A percentile compares a stretch with the other conserved stretches of the same genome.
Conservation (phyloP, 176 grass and related monocot species). For the Paspalum notatum region DNA sequence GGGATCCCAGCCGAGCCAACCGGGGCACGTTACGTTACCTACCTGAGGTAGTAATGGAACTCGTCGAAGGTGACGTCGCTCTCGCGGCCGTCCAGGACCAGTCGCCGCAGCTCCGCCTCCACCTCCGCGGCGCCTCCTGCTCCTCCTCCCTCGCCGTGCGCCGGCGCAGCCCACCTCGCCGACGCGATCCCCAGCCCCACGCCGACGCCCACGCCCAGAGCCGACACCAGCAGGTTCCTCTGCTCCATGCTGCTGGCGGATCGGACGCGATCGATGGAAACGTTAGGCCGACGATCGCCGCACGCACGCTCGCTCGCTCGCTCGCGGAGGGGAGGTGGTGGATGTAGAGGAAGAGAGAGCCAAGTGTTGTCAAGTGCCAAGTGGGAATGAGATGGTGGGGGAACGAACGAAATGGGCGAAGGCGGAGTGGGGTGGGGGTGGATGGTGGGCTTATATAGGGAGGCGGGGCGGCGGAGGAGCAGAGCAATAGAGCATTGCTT, state of each 20-base stretch:
- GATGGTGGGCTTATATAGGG: constrained; percentile 47
- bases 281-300: not conserved
- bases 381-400: not conserved
- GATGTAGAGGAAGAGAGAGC: constrained; percentile 3
- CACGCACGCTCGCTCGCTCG: not conserved
- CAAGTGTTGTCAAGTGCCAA: not conserved
- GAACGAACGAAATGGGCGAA: constrained; percentile 43
- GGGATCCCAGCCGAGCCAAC: not conserved
- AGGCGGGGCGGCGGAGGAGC: not conserved
- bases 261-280: not conserved
- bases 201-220: constrained; percentile 78
- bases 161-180: constrained; percentile 44
- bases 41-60: constrained; percentile 92
- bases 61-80: constrained; percentile 77
- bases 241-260: constrained; percentile 68
- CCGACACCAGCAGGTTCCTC: constrained; percentile 81
- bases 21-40: too few relatives aligned
- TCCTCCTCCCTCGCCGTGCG: not conserved
- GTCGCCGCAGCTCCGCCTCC: constrained; percentile 81
- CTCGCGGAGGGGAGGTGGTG: not conserved
- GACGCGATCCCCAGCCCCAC: constrained; percentile 85
- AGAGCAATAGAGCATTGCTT: not conserved
- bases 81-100: constrained; percentile 65
- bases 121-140: constrained; percentile 42
- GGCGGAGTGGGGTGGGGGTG: constrained; percentile 18